Percentiles rank a stretch among this genome's conserved stretches.
phyloP scores from a whole-genome alignment of 495 filamentous ascomycete species.

The Podospora pseudocomata region DNA sequence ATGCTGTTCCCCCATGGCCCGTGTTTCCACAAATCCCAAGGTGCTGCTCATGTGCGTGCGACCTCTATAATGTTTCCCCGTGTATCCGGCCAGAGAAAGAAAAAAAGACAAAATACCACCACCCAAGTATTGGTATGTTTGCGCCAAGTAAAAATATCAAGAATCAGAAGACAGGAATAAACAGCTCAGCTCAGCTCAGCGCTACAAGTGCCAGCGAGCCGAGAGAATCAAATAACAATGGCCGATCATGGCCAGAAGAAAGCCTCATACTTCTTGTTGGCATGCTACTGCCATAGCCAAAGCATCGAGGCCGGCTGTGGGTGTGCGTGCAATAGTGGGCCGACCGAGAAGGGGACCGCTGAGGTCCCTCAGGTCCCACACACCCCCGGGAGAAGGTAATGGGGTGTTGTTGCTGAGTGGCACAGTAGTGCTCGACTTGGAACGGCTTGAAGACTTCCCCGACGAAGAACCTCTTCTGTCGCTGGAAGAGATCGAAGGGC shows the following conservation, averaged over 20 bases:
- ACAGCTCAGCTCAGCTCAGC: neutral
- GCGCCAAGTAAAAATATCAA: neutral
- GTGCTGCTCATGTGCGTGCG: conserved; percentile 19
- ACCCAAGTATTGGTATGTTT: neutral
- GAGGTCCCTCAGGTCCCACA: conserved; percentile 45
- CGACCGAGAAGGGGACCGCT: conserved; percentile 38
- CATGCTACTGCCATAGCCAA: conserved; percentile 40
- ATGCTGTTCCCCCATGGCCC: neutral
- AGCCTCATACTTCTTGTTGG: conserved; percentile 33
- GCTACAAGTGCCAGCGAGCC: neutral
- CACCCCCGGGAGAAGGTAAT: conserved; percentile 33
- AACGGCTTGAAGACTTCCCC: conserved; percentile 29
- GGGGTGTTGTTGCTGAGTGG: conserved; percentile 12
- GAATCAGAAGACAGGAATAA: conserved; percentile 6
- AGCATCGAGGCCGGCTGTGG: conserved; percentile 41
- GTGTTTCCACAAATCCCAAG: conserved; percentile 12
- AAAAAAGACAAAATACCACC: neutral
- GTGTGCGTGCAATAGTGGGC: conserved; percentile 29
- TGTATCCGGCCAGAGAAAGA: neutral
- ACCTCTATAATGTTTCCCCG: conserved; percentile 9
- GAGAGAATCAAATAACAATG: neutral
- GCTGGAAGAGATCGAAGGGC: conserved; percentile 19
- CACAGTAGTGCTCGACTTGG: conserved; percentile 15
- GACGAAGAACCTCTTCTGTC: conserved; percentile 37
- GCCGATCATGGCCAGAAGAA: neutral